Conservation (phyloP, 768 basidiomycete genomes). For the Pleurotus giganteus region DNA sequence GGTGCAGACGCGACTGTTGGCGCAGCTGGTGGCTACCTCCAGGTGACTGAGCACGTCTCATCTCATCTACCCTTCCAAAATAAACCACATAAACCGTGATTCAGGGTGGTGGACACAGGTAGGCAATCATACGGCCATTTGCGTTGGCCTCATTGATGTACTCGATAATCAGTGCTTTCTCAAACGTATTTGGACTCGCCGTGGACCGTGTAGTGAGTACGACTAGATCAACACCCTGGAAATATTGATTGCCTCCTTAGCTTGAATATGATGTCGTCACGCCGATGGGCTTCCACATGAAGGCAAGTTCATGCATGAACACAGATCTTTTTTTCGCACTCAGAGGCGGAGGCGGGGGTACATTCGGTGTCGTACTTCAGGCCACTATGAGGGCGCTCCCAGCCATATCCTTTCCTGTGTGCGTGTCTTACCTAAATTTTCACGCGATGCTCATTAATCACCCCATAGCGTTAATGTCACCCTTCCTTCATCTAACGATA, state of each 20-base stretch:
- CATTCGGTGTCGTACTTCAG: conserved; percentile 33
- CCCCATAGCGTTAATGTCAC: too few relatives aligned
- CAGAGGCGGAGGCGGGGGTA: conserved; percentile 39
- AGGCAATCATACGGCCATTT: too few relatives aligned
- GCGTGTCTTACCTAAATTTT: background rate
- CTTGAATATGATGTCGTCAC: background rate
- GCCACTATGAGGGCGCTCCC: conserved; percentile 18
- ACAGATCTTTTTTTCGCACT: conserved; percentile 37
- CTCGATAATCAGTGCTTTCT: too few relatives aligned
- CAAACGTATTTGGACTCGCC: conserved; percentile 43
- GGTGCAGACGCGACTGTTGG: conserved; percentile 42
- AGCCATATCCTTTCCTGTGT: background rate
- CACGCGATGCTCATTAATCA: background rate
- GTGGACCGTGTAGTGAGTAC: conserved; percentile 41
- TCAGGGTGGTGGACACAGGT: conserved; percentile 45
- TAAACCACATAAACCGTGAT: too few relatives aligned
- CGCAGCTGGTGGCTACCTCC: conserved; percentile 39
- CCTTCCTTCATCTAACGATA: too few relatives aligned
- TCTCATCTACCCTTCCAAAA: too few relatives aligned
- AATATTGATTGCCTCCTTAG: background rate
- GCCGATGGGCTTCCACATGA: background rate
- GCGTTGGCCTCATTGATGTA: too few relatives aligned
- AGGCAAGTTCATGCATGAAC: conserved; percentile 27
- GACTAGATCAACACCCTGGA: background rate
- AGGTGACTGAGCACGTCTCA: conserved; percentile 14